Base-by-base conservation (phyloP, 2,329 filamentous ascomycete species). In the Nothomitra cinnamomea region DNA sequence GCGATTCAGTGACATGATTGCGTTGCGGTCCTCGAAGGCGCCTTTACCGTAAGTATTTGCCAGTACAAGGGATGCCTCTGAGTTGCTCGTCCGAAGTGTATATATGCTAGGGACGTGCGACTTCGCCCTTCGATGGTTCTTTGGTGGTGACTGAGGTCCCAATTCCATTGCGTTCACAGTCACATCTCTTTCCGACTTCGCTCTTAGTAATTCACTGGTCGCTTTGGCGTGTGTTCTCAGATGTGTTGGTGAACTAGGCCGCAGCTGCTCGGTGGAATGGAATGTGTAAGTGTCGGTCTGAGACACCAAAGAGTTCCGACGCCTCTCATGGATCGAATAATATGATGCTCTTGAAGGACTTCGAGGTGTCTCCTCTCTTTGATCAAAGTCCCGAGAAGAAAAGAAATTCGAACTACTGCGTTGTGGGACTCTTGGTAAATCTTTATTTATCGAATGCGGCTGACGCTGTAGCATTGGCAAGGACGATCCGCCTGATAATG, bases 271-370 rank as follows among this genome's bases (percentile, higher is more conserved):
- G 17, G 68, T 61, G 0, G 74, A 70, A 53, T 73, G 70, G 22
- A 78, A 64, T 0, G 76, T 76, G 55, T 73, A 76, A 0, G 74
- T 72, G 54, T 79, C 77, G 1, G 75, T 75, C 51, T 76, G 69
- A 0, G 78, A 79, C 2, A 78, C 68, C 12, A 78, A 62, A 0
- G 77, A 80, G 57, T 76, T 72, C 21, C 74, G 70, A 2, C 72
- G 69, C 24, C 66, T 68, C 50, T 78, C 73, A 38, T 73, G 72
- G 2, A 76, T 64, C 0, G 76, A 73, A 12, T 76, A 68, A 57
- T 72, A 74, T 47, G 73, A 74, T 36, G 73, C 60, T 42, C 70
- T 65, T 0, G 74, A 76, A 3, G 70, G 68, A 48, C 43, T 48
- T 12, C 43, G 6, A 24, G 21, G 19, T 13, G 28, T 13, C 3